Evolutionary conservation across 176 grass and related monocot genomes (phyloP).

Genomic region (Oryza brachyantha): DNA sequence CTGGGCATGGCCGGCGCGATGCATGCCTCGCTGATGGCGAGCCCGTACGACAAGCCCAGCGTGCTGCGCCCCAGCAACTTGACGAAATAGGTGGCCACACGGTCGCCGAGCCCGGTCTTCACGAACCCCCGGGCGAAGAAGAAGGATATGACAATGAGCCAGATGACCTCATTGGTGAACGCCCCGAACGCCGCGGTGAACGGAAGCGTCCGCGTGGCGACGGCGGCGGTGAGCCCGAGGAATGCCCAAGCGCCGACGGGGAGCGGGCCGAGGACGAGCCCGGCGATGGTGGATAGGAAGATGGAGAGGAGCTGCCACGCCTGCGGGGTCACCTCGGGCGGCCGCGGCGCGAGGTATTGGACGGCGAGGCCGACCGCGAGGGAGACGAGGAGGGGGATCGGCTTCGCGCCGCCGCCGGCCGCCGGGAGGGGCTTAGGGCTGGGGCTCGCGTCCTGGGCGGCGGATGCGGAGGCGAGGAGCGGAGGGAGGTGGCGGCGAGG

Average conservation of each 20-base stretch:
- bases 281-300: constrained; percentile 74
- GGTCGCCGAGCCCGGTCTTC: constrained; percentile 90
- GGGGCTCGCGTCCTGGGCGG: constrained; percentile 11
- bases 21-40: constrained; percentile 79
- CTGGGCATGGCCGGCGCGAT: constrained; percentile 96
- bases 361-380: constrained; percentile 59
- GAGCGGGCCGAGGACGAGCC: constrained; percentile 69
- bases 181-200: constrained; percentile 73
- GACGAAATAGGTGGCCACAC: constrained; percentile 89
- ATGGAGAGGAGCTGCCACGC: constrained; percentile 94
- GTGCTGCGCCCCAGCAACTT: constrained; percentile 88
- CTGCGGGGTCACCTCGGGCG: constrained; percentile 54
- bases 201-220: constrained; percentile 61
- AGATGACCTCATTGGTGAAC: constrained; percentile 86
- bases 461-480: constrained; percentile 11
- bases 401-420: constrained; percentile 40
- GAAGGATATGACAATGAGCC: constrained; percentile 98
- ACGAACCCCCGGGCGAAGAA: constrained; percentile 97
- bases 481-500: neutral
- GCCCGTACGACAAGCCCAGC: constrained; percentile 79
- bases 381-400: constrained; percentile 46
- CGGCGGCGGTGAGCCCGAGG: constrained; percentile 69
- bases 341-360: constrained; percentile 60
- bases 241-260: constrained; percentile 86
- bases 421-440: neutral